phyloP scores from a whole-genome alignment of 2,329 filamentous ascomycete species.

The Cladosporium sp. region DNA sequence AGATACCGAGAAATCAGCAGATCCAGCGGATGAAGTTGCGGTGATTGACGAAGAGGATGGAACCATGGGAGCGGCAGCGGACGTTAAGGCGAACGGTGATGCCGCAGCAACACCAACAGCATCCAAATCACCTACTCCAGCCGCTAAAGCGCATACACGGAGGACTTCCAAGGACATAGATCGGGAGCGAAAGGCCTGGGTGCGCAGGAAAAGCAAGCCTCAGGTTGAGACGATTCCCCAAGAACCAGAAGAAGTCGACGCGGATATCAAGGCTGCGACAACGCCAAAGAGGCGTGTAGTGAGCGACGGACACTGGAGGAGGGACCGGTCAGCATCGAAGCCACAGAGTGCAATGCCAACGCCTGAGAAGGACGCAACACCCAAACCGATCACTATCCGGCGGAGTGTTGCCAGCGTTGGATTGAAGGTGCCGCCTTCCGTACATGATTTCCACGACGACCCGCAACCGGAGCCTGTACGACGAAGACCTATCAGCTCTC shows the following conservation, averaged over 20 bases:
- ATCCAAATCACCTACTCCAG: not conserved
- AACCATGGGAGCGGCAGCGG: conserved; percentile 5
- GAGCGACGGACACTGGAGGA: conserved; percentile 81
- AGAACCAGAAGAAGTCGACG: conserved; percentile 36
- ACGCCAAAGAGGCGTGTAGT: conserved; percentile 88
- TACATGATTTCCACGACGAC: conserved; percentile 28
- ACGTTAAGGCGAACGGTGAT: conserved; percentile 12
- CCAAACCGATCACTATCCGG: conserved; percentile 27
- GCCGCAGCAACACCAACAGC: not conserved
- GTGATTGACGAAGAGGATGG: conserved; percentile 18
- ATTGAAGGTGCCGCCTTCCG: conserved; percentile 30
- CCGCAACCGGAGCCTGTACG: conserved; percentile 18
- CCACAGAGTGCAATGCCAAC: conserved; percentile 18
- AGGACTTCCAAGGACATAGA: conserved; percentile 27
- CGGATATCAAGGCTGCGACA: conserved; percentile 47
- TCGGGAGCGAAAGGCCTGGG: conserved; percentile 31
- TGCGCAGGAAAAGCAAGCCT: conserved; percentile 31
- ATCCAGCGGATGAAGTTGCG: conserved; percentile 19
- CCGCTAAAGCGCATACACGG: conserved; percentile 16
- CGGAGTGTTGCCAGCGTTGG: conserved; percentile 30
- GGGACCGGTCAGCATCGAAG: conserved; percentile 23
- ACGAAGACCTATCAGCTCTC: conserved; percentile 20
- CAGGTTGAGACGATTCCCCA: conserved; percentile 35
- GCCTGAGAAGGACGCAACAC: conserved; percentile 24
- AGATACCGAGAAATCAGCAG: not conserved